Evolutionary conservation across 202 grass and related monocot genomes (phyloP).

Genomic region (Panicum hallii): DNA sequence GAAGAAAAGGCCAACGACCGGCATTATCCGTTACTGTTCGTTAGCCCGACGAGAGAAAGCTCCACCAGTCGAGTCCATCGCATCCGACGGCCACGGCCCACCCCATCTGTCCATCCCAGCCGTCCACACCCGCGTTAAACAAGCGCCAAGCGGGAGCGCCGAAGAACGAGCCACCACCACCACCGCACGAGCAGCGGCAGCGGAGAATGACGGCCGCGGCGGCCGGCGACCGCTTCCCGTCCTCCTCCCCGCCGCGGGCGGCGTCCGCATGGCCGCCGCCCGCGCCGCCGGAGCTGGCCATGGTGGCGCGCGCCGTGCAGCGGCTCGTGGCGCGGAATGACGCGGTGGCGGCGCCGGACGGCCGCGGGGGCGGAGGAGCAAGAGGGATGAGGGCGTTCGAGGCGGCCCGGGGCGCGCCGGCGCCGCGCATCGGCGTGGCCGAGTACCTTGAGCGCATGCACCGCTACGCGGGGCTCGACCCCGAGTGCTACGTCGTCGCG

Average conservation of each 20-base stretch:
- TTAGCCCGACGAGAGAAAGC: conserved; percentile 19
- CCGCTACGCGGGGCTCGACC: conserved; percentile 67
- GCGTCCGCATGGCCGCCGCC: neutral
- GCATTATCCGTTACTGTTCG: neutral
- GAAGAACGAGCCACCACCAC: neutral
- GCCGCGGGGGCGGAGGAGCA: neutral
- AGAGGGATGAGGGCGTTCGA: conserved; percentile 66
- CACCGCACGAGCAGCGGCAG: neutral
- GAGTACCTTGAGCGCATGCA: conserved; percentile 90
- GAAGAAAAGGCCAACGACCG: neutral
- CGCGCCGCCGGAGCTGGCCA: conserved; percentile 54
- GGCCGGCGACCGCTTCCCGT: neutral
- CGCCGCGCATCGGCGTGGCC: conserved; percentile 67
- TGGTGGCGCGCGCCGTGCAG: conserved; percentile 65
- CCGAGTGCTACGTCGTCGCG: conserved; percentile 80
- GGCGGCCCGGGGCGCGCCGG: conserved; percentile 38
- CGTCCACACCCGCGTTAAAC: conserved; percentile 33
- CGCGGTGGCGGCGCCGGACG: conserved; percentile 28
- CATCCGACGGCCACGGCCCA: conserved; percentile 22
- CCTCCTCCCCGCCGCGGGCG: neutral
- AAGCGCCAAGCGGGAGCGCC: conserved; percentile 27
- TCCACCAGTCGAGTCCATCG: conserved; percentile 24
- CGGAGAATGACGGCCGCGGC: neutral
- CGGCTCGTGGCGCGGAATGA: conserved; percentile 83
- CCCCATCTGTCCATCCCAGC: neutral